A percentile compares a stretch with the other conserved stretches of the same genome.
Conservation (phyloP, 768 basidiomycete genomes). For the Mycena epipterygia region DNA sequence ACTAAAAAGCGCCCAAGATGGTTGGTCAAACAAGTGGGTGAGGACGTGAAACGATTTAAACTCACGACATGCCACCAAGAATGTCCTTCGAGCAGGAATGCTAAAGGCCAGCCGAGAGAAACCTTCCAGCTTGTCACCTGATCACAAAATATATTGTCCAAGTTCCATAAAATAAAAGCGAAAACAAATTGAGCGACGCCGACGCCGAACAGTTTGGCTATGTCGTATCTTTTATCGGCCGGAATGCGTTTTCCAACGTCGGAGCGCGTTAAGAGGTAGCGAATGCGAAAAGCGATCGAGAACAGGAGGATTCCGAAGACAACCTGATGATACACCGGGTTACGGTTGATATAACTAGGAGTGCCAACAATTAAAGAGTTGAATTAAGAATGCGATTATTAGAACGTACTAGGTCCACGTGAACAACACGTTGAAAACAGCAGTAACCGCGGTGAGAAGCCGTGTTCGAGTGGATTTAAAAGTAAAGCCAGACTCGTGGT, state of each 20-base stretch:
- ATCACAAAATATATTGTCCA: slow-evolving; percentile 84
- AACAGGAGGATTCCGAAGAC: slow-evolving; percentile 77
- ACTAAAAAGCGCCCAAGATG: slow-evolving; percentile 4
- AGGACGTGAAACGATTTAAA: not conserved
- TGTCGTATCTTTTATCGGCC: slow-evolving; percentile 53
- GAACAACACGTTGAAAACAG: slow-evolving; percentile 71
- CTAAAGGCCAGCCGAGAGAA: slow-evolving; percentile 71
- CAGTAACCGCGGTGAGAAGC: slow-evolving; percentile 51
- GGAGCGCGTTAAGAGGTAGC: slow-evolving; percentile 65
- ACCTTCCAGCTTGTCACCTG: slow-evolving; percentile 69
- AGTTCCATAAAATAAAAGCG: slow-evolving; percentile 84
- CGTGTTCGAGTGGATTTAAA: slow-evolving; percentile 54
- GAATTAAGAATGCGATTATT: not conserved
- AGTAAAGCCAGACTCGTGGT: slow-evolving; percentile 65
- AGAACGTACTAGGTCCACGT: slow-evolving; percentile 79
- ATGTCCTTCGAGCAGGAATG: slow-evolving; percentile 80
- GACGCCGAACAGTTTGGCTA: slow-evolving; percentile 61
- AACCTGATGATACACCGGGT: slow-evolving; percentile 85
- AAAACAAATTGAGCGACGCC: slow-evolving; percentile 71
- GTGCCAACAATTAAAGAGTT: not conserved
- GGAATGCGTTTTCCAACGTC: slow-evolving; percentile 57
- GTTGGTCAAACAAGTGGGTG: not conserved
- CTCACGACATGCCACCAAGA: slow-evolving; percentile 82
- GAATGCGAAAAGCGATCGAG: slow-evolving; percentile 59
- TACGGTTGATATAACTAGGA: slow-evolving; percentile 72